Evolutionary conservation across 805 yeast species (phyloP).

Genomic region (Zygoascus ofunaensis): DNA sequence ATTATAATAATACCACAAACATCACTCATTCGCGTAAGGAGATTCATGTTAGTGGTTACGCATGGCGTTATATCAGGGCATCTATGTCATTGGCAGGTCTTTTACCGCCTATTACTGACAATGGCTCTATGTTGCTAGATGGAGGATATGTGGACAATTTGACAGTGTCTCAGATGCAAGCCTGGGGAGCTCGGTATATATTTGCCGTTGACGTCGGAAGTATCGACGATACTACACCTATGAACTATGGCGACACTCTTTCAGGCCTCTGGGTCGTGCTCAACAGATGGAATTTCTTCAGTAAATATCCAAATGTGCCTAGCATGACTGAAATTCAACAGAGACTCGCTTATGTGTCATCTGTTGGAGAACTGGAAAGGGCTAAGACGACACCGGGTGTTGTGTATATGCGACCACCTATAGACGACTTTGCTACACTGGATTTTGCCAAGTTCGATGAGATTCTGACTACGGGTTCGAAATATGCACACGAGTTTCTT

Average conservation of each 20-base stretch:
- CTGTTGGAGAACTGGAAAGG: slow-evolving; percentile 83
- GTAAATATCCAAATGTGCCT: slow-evolving; percentile 80
- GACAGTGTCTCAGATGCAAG: slow-evolving; percentile 87
- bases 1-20: slow-evolving; percentile 85
- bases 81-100: slow-evolving; percentile 95
- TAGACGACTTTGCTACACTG: slow-evolving; percentile 81
- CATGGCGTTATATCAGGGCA: slow-evolving; percentile 93
- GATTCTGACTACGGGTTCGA: slow-evolving; percentile 70
- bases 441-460: slow-evolving; percentile 91
- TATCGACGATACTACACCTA: slow-evolving; percentile 80
- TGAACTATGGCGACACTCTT: slow-evolving; percentile 85
- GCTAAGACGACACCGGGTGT: slow-evolving; percentile 84
- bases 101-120: slow-evolving; percentile 72
- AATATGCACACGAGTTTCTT: slow-evolving; percentile 56
- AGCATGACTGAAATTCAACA: slow-evolving; percentile 92
- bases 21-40: slow-evolving; percentile 95
- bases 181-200: slow-evolving; percentile 69
- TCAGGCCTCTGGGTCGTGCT: slow-evolving; percentile 87
- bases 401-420: slow-evolving; percentile 84
- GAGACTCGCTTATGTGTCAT: slow-evolving; percentile 86
- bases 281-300: slow-evolving; percentile 76
- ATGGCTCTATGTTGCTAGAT: slow-evolving; percentile 87
- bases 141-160: slow-evolving; percentile 95
- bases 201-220: slow-evolving; percentile 96
- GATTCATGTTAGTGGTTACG: slow-evolving; percentile 81